Percentiles rank a stretch among this genome's conserved stretches.
These are phyloP conservation scores for Saturnispora hagleri DNA, from an alignment of 805 yeast genomes.

Conservation along the genomic window DNA sequence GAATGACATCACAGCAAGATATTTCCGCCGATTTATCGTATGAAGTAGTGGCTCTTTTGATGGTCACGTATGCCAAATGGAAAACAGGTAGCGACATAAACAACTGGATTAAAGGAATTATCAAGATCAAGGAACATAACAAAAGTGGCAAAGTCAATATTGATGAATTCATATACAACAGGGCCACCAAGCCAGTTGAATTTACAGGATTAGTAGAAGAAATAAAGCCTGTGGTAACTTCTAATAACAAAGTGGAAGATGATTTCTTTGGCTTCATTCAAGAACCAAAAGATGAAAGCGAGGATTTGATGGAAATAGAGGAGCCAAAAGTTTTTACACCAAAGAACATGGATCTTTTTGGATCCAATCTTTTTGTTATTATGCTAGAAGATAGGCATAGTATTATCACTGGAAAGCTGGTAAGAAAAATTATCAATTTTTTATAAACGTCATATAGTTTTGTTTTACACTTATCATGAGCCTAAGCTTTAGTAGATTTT, in stretches of 20 bases:
- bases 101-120: conserved; percentile 19
- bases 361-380: conserved; percentile 17
- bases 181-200: conserved; percentile 12
- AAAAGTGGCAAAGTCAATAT: neutral
- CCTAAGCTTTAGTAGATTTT: neutral
- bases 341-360: conserved; percentile 12
- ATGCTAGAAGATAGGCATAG: conserved; percentile 6
- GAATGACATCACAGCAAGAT: conserved; percentile 9
- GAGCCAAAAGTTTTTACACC: neutral
- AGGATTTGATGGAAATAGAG: conserved; percentile 7
- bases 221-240: neutral
- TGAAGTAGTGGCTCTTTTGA: conserved; percentile 18
- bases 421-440: conserved; percentile 6
- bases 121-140: conserved; percentile 14
- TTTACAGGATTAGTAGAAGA: conserved; percentile 3
- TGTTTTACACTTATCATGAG: neutral
- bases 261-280: conserved; percentile 25
- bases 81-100: conserved; percentile 11
- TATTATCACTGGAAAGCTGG: conserved; percentile 2
- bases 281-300: conserved; percentile 18
- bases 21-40: conserved; percentile 9
- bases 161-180: conserved; percentile 15
- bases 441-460: neutral
- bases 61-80: conserved; percentile 20
- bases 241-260: conserved; percentile 18